These are phyloP conservation scores for Cladophialophora yegresii DNA, from an alignment of 2,329 filamentous ascomycete genomes.

Conservation along the genomic window DNA sequence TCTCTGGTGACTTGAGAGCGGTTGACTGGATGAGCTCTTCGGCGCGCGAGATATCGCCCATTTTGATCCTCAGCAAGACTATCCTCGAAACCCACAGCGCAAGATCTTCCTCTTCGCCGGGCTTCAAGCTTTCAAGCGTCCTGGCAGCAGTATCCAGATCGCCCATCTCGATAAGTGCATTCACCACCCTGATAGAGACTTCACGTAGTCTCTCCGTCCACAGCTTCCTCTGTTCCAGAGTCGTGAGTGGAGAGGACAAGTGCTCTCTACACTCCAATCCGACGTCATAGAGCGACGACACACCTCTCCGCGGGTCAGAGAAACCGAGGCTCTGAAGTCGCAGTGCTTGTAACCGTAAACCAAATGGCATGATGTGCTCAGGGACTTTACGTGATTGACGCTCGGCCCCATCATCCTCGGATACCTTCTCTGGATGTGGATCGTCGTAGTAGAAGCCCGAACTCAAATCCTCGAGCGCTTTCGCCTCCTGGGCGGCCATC, in stretches of 20 bases:
- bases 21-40: constrained; percentile 52
- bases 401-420: constrained; percentile 44
- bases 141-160: constrained; percentile 77
- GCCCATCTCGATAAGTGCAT: constrained; percentile 66
- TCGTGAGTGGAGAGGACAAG: constrained; percentile 54
- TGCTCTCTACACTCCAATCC: constrained; percentile 72
- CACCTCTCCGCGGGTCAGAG: constrained; percentile 76
- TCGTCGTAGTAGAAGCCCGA: constrained; percentile 56
- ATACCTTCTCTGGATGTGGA: constrained; percentile 19
- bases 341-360: constrained; percentile 77
- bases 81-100: constrained; percentile 43
- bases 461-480: constrained; percentile 62
- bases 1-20: constrained; percentile 45
- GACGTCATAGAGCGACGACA: constrained; percentile 89
- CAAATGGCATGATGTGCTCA: constrained; percentile 80
- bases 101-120: constrained; percentile 37
- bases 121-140: constrained; percentile 65
- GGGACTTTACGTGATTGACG: constrained; percentile 66
- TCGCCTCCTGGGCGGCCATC: constrained; percentile 67
- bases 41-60: constrained; percentile 75
- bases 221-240: constrained; percentile 59
- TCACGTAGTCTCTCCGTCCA: constrained; percentile 76
- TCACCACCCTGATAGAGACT: constrained; percentile 66
- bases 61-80: constrained; percentile 71
- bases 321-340: constrained; percentile 84